Base-by-base conservation (phyloP, 192 early-diverging fungal genomes). In the Rhizophagus clarus region DNA sequence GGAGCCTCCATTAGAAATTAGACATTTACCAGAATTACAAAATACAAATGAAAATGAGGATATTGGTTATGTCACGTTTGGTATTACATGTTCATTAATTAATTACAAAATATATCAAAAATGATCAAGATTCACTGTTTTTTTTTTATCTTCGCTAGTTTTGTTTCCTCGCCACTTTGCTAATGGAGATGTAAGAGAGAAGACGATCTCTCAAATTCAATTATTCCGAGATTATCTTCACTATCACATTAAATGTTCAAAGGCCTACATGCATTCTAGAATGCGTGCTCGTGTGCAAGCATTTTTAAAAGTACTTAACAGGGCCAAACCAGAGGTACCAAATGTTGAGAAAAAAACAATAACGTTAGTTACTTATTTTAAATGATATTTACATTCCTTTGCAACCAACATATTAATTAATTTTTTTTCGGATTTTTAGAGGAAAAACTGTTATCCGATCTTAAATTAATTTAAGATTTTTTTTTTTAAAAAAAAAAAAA, bases 211-310 rank as follows among this genome's bases (percentile, higher is more conserved):
- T 45, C 92, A 94, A 80, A 97, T 98, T 82, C 97, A 97, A 86
- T 90, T 98, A 75, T 98, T 98, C 93, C 90, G 97, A 60, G 97
- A 99, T 87, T 99, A 98, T 85, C 88, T 99, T 77, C 98, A 99
- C 84, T 99, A 98, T 87, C 98, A 99, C 81, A 98, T 99, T 88
- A 99, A 99, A 88, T 97, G 96, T 73, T 96, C 96, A 66, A 99
- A 99, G 88, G 96, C 98, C 1, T 99, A 98, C 82, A 96, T 99
- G 96, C 96, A 98, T 86, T 96, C 96, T 22, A 92, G 98, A 61
- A 97, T 99, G 96, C 87, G 98, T 67, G 91, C 95, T 66, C 92
- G 98, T 51, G 98, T 99, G 61, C 91, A 93, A 79, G 95, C 94
- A 72, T 97, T 99, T 87, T 87, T 99, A 82, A 99, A 98, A 92